phyloP scores from a whole-genome alignment of 2,329 filamentous ascomycete genomes.

The Moelleriella libera region DNA sequence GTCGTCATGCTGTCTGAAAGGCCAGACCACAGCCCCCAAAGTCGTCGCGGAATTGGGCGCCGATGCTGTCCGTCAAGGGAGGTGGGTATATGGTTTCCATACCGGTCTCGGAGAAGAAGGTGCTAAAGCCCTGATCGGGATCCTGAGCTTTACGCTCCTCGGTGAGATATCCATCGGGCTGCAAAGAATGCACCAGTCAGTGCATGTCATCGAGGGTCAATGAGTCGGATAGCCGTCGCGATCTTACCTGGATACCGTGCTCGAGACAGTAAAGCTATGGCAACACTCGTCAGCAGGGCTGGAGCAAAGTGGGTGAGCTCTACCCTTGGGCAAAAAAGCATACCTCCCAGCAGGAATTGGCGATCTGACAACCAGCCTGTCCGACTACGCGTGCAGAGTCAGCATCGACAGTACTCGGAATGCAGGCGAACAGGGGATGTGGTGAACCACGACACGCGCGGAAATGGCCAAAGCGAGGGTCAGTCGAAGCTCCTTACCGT shows the following conservation, averaged over 20 bases:
- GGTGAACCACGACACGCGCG: slow-evolving; percentile 6
- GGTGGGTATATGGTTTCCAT: slow-evolving; percentile 17
- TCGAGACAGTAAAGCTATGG: slow-evolving; percentile 96
- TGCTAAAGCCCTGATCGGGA: slow-evolving; percentile 96
- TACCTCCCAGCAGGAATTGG: slow-evolving; percentile 99
- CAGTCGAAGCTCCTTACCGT: slow-evolving; percentile 51
- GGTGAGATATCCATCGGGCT: slow-evolving; percentile 98
- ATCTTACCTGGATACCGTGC: slow-evolving; percentile 87
- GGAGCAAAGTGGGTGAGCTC: slow-evolving; percentile 8
- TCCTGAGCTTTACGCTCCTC: slow-evolving; percentile 92
- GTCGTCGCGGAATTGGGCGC: too few relatives aligned
- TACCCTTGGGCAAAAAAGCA: slow-evolving; percentile 23
- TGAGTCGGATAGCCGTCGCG: slow-evolving; percentile 5
- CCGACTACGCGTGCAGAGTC: slow-evolving; percentile 60
- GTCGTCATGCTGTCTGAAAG: too few relatives aligned
- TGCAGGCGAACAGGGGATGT: neutral
- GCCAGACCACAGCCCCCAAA: too few relatives aligned
- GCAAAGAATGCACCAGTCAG: slow-evolving; percentile 7
- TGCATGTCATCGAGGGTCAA: neutral
- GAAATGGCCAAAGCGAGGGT: slow-evolving; percentile 15
- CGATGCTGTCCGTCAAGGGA: neutral
- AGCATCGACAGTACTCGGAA: slow-evolving; percentile 22
- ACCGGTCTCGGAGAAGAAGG: slow-evolving; percentile 99
- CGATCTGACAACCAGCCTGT: slow-evolving; percentile 99
- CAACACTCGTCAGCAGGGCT: slow-evolving; percentile 5